These are phyloP conservation scores for Paraconiothyrium sp. DNA, from an alignment of 2,329 filamentous ascomycete genomes.

Conservation along the genomic window DNA sequence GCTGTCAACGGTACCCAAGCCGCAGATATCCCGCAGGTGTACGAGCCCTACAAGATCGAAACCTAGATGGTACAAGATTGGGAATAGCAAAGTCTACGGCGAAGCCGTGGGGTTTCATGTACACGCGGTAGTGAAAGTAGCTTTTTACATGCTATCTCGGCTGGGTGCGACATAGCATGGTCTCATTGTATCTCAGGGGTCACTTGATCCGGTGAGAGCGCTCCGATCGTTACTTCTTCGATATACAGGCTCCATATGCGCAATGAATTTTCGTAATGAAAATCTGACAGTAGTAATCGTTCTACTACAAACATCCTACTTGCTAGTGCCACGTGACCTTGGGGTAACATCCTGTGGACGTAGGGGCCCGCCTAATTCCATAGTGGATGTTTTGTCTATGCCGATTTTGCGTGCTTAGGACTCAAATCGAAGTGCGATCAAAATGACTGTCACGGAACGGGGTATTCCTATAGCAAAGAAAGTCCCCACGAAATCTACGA, in stretches of 20 bases:
- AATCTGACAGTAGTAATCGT: neutral
- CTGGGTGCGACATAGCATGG: neutral
- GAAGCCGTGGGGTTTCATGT: neutral
- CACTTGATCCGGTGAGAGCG: slow-evolving; percentile 6
- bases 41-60: slow-evolving; percentile 1
- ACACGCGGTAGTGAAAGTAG: neutral
- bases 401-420: too few species aligned
- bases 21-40: slow-evolving; percentile 5
- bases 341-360: too few species aligned
- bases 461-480: too few species aligned
- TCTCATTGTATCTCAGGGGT: slow-evolving; percentile 4
- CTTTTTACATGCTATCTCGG: slow-evolving; percentile 1
- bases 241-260: slow-evolving; percentile 1
- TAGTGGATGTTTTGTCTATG: too few species aligned
- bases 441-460: too few species aligned
- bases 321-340: neutral
- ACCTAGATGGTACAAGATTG: neutral
- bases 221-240: neutral
- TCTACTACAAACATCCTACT: neutral
- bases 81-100: slow-evolving; percentile 1
- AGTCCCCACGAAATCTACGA: too few species aligned
- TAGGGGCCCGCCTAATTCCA: too few species aligned
- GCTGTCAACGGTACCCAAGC: slow-evolving; percentile 3
- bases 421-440: too few species aligned
- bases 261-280: neutral